A percentile compares a stretch with the other conserved stretches of the same genome.
Evolutionary conservation across 495 filamentous ascomycete genomes (phyloP).

Genomic region (Ascobolus immersus): DNA sequence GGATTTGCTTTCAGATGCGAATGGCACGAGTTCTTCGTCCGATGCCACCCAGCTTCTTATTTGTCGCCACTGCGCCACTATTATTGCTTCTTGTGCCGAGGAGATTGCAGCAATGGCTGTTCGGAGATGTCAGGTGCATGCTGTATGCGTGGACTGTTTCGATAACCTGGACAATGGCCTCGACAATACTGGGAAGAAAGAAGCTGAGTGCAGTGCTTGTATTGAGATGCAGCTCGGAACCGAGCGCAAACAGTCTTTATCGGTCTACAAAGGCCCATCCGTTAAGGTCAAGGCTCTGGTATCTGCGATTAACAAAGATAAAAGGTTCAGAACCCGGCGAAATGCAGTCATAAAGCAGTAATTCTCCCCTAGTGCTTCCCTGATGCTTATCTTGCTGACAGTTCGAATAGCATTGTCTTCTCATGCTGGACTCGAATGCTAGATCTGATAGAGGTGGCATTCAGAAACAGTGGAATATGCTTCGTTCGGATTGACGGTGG

Average conservation of each 20-base stretch:
- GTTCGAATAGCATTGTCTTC: slow-evolving; percentile 31
- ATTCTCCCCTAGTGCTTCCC: too few relatives aligned
- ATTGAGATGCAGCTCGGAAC: too few relatives aligned
- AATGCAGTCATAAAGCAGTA: too few relatives aligned
- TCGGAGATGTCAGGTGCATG: background rate
- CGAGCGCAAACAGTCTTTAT: too few relatives aligned
- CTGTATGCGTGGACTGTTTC: background rate
- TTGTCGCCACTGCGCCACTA: slow-evolving; percentile 3
- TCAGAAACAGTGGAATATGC: background rate
- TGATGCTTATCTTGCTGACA: too few relatives aligned
- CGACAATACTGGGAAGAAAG: too few relatives aligned
- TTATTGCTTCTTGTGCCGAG: slow-evolving; percentile 1
- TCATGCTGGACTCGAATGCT: slow-evolving; percentile 26
- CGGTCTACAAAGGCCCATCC: too few relatives aligned
- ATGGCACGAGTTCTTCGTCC: background rate
- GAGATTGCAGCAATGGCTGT: slow-evolving; percentile 1
- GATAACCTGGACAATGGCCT: too few relatives aligned
- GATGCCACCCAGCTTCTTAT: slow-evolving; percentile 6
- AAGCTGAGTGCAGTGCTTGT: too few relatives aligned
- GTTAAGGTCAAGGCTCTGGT: too few relatives aligned
- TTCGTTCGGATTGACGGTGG: background rate
- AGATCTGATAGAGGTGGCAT: slow-evolving; percentile 17
- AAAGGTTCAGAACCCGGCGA: too few relatives aligned
- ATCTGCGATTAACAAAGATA: too few relatives aligned
- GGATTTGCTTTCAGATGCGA: slow-evolving; percentile 6